These are phyloP conservation scores for Chalaropsis ovoidea DNA, from an alignment of 2,329 filamentous ascomycete genomes.

Conservation along the genomic window DNA sequence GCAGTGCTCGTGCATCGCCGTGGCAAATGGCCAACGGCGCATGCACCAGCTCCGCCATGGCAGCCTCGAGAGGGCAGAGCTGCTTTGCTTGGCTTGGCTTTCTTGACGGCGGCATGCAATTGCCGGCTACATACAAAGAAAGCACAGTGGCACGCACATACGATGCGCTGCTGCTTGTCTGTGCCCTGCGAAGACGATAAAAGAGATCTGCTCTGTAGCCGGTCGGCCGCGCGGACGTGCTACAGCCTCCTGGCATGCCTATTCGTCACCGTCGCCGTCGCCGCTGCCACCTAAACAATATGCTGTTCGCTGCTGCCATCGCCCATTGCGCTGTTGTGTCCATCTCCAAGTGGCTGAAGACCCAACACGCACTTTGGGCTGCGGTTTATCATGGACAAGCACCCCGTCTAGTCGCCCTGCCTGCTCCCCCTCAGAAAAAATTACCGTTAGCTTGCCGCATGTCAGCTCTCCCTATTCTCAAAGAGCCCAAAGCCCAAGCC, in stretches of 20 bases:
- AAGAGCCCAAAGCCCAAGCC: constrained; percentile 16
- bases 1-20: no score
- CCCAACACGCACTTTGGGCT: not conserved
- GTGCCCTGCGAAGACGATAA: not conserved
- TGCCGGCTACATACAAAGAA: not conserved
- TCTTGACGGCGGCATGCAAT: not conserved
- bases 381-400: not conserved
- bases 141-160: not conserved
- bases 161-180: not conserved
- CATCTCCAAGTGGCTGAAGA: not conserved
- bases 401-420: not conserved
- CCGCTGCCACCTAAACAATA: no score
- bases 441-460: constrained; percentile 17
- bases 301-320: not conserved
- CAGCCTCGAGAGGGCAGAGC: not conserved
- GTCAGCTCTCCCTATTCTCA: not conserved
- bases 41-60: not conserved
- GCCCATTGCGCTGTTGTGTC: not conserved
- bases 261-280: not conserved
- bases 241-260: not conserved
- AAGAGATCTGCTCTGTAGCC: not conserved
- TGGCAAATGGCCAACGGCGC: not conserved
- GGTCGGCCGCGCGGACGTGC: not conserved
- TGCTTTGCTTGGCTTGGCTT: not conserved
- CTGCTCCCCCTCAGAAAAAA: constrained; percentile 1